phyloP scores from a whole-genome alignment of 177 flowering plant species.

The Telopea speciosissima region DNA sequence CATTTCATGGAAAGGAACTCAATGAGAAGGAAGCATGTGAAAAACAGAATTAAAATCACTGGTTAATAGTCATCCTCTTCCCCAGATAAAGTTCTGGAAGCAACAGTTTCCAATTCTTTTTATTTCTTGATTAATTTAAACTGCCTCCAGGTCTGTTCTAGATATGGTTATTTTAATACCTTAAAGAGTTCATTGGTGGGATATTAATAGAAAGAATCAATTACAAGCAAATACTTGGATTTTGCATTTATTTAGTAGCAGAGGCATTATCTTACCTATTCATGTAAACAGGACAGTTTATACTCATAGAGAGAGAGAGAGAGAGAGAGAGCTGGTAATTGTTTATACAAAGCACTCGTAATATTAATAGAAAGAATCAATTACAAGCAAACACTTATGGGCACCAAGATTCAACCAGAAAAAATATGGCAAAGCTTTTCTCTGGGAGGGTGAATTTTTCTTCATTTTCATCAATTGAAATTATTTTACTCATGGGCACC shows the following conservation, averaged over 20 bases:
- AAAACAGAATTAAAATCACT: neutral
- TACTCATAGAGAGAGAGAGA: neutral
- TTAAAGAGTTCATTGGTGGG: neutral
- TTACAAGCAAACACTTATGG: no score
- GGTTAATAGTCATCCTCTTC: neutral
- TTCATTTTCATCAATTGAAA: neutral
- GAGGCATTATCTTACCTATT: neutral
- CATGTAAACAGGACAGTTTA: neutral
- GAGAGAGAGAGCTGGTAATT: no score
- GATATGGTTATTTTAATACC: no score
- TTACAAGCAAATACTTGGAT: no score
- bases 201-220: neutral
- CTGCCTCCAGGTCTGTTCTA: neutral
- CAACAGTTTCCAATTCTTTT: no score
- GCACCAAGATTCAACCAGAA: no score
- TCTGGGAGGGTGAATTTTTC: neutral
- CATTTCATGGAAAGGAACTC: neutral
- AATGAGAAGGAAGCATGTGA: neutral
- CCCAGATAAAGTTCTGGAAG: no score
- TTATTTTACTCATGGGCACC: neutral
- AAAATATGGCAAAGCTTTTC: no score
- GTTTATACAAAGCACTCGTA: no score
- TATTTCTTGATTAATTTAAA: neutral
- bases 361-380: no score
- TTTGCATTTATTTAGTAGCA: neutral